phyloP scores from a whole-genome alignment of 352 stramenopile genomes.

The Pythium myriotylum region DNA sequence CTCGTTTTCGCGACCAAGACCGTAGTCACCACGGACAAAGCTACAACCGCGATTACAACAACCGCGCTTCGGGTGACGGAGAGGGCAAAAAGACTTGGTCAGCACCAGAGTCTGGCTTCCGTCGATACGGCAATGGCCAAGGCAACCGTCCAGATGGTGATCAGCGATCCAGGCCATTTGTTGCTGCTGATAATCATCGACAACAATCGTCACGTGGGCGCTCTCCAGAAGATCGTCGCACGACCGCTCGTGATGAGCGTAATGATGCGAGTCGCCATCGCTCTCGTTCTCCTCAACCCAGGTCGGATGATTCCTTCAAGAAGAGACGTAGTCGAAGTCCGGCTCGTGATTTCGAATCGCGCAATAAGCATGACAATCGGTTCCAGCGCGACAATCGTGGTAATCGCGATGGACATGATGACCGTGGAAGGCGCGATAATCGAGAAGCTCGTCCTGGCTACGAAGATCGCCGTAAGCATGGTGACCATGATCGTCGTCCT shows the following conservation, averaged over 20 bases:
- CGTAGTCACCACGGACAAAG: background rate
- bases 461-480: conserved; percentile 7
- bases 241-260: background rate
- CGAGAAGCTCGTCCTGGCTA: background rate
- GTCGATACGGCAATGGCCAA: conserved; percentile 14
- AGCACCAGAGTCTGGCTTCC: background rate
- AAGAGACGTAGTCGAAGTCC: conserved; percentile 17
- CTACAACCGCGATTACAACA: conserved; percentile 1
- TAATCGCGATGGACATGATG: background rate
- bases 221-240: conserved; percentile 1
- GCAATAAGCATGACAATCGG: background rate
- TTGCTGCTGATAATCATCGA: background rate
- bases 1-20: conserved; percentile 4
- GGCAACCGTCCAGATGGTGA: background rate
- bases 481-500: conserved; percentile 3
- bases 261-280: background rate
- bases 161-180: background rate
- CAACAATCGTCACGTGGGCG: background rate
- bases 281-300: conserved; percentile 8
- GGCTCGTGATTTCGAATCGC: background rate
- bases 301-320: conserved; percentile 3
- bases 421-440: background rate
- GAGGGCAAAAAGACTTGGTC: background rate
- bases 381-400: background rate
- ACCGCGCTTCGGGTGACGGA: background rate